These are phyloP conservation scores for Xylaria telfairii DNA, from an alignment of 495 filamentous ascomycete species.

Conservation along the genomic window DNA sequence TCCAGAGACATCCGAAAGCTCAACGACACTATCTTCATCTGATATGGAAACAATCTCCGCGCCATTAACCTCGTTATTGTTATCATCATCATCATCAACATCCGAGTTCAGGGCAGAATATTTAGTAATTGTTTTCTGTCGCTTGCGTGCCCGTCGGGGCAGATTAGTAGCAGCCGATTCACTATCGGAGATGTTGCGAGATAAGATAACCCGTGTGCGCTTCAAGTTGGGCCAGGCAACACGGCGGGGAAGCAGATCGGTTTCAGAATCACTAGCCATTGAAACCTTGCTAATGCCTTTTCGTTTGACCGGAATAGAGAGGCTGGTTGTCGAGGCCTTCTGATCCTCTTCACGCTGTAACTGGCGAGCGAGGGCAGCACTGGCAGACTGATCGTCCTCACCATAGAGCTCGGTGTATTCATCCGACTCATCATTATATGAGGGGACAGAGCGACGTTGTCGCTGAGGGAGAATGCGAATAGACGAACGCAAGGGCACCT, in stretches of 20 bases:
- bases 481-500: slow-evolving; percentile 24
- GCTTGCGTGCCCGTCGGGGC: background rate
- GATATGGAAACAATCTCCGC: background rate
- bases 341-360: slow-evolving; percentile 46
- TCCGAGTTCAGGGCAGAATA: background rate
- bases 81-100: slow-evolving; percentile 7
- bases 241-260: background rate
- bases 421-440: slow-evolving; percentile 20
- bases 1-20: background rate
- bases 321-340: slow-evolving; percentile 2
- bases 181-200: background rate
- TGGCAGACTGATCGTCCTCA: slow-evolving; percentile 31
- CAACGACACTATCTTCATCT: background rate
- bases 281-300: background rate
- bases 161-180: background rate
- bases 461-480: slow-evolving; percentile 18
- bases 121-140: slow-evolving; percentile 20
- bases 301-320: background rate
- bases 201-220: background rate
- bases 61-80: background rate
- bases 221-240: background rate
- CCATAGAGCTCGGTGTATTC: slow-evolving; percentile 47
- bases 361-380: slow-evolving; percentile 44
- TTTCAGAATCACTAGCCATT: background rate
- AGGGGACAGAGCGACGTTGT: slow-evolving; percentile 13